Base-by-base conservation (phyloP, 139 green algal genomes). In the Haematococcus lacustris region DNA sequence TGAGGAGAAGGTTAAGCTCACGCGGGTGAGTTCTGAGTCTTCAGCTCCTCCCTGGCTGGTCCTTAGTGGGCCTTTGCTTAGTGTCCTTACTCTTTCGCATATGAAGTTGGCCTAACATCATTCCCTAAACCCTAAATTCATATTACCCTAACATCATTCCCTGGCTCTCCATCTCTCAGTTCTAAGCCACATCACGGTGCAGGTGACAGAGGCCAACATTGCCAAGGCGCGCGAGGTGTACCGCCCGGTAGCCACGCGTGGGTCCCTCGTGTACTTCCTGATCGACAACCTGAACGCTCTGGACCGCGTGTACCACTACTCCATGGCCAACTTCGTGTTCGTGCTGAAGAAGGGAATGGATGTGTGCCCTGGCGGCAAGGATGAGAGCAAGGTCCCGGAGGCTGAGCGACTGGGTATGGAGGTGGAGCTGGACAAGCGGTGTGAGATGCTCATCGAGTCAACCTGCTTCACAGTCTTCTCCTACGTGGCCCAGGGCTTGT, bases 261-360 rank as follows among this genome's bases (percentile, higher is more conserved):
- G 91, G 30, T 88, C 88, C 3, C 80, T 94, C 34, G 50, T 93
- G 30, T 97, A 96, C 87, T 97, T 97, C 83, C 82, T 97, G 2
- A 85, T 97, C 47, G 89, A 96, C 79, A 89, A 89, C 62, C 87
- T 97, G 1, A 85, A 89, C 50, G 82, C 80, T 1, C 84, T 97
- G 43, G 89, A 97, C 85, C 85, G 84, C 53, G 82, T 93, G 53
- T 97, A 97, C 82, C 88, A 93, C 76, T 97, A 93, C 82, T 94
- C 88, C 33, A 97, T 97, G 92, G 89, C 91, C 66, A 95, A 90
- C 78, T 97, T 93, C 80, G 84, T 94, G 61, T 83, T 77, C 53
- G 85, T 94, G 70, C 83, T 97, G 9, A 79, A 77, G 51, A 94
- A 93, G 75, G 92, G 90, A 64, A 95, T 96, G 88, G 86, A 91